These are phyloP conservation scores for Podaxis carcinomalis DNA, from an alignment of 768 basidiomycete genomes.

Conservation along the genomic window DNA sequence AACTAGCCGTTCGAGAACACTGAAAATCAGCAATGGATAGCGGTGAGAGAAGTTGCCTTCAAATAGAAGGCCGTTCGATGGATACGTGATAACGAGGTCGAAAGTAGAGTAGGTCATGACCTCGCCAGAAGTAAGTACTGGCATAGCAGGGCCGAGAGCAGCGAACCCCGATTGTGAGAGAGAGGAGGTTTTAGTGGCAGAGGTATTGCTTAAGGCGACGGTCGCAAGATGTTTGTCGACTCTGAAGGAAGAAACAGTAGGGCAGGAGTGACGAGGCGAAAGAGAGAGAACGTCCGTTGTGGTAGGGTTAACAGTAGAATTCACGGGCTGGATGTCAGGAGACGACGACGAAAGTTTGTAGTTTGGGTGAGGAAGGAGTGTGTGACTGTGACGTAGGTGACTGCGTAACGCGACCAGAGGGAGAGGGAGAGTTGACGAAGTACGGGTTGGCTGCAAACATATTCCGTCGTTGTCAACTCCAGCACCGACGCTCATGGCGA, in stretches of 20 bases:
- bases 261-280: background rate
- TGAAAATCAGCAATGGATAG: background rate
- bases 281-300: background rate
- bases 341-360: background rate
- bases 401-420: background rate
- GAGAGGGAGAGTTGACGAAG: background rate
- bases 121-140: too few relatives aligned
- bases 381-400: conserved; percentile 8
- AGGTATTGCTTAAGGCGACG: too few relatives aligned
- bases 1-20: background rate
- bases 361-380: background rate
- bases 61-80: background rate
- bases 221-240: too few relatives aligned
- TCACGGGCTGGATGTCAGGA: background rate
- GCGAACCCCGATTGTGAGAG: too few relatives aligned
- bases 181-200: too few relatives aligned
- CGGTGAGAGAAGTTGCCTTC: background rate
- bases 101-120: background rate
- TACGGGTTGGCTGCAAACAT: conserved; percentile 5
- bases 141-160: too few relatives aligned
- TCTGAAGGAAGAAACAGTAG: background rate
- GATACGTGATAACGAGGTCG: background rate
- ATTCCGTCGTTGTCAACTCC: conserved; percentile 12
- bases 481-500: conserved; percentile 36
- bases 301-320: background rate